Evolutionary conservation across 345 rosid genomes (phyloP).

Genomic region (Gossypium sturtianum): DNA sequence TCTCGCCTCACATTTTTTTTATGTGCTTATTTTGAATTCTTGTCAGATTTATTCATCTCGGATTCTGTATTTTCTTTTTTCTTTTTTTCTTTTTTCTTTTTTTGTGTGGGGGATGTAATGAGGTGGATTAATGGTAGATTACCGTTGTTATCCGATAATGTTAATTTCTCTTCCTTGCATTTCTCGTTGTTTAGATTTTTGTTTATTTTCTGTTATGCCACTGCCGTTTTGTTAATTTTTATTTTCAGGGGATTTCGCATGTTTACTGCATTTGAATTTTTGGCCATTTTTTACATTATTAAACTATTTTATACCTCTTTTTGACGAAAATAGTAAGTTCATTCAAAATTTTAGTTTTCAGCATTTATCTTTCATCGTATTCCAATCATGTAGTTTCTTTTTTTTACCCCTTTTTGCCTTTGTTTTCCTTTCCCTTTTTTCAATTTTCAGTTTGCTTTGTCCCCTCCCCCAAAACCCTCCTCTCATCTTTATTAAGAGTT

Average conservation of each 20-base stretch:
- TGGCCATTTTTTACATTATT: not conserved
- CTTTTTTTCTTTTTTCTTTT: not conserved
- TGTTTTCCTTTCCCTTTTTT: conserved; percentile 2
- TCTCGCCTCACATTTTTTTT: not conserved
- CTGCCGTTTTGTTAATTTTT: not conserved
- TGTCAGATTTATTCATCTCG: not conserved
- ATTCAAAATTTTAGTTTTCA: not conserved
- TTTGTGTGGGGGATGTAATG: not conserved
- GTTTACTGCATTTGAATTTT: not conserved
- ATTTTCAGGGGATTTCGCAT: not conserved
- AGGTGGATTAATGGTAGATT: not conserved
- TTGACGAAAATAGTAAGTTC: not conserved
- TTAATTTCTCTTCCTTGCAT: not conserved
- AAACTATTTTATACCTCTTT: not conserved
- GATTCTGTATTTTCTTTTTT: not conserved
- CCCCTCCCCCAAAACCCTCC: not conserved
- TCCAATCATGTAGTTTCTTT: not conserved
- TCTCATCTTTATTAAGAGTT: not conserved
- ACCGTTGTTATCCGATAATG: not conserved
- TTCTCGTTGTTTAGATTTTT: not conserved
- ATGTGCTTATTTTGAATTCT: not conserved
- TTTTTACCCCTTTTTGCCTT: conserved; percentile 3
- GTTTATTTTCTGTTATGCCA: not conserved
- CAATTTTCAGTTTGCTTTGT: not conserved
- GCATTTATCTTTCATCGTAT: not conserved